These are phyloP conservation scores for Suzukiozyma palmioleophila DNA, from an alignment of 1,139 yeast genomes.

Conservation along the genomic window DNA sequence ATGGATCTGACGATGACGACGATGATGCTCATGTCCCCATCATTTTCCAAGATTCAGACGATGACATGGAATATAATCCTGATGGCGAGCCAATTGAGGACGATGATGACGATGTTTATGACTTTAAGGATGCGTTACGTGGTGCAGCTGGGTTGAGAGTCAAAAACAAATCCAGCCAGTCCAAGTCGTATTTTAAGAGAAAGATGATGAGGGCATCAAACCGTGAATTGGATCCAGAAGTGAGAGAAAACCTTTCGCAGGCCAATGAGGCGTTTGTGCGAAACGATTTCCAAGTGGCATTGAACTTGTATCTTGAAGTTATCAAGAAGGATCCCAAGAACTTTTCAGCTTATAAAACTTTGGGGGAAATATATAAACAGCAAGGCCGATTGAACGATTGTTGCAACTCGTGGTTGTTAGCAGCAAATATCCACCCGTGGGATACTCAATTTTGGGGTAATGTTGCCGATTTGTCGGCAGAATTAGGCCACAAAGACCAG, in stretches of 20 bases:
- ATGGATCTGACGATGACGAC: conserved; percentile 2
- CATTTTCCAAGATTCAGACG: conserved; percentile 1
- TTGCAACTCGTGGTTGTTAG: conserved; percentile 76
- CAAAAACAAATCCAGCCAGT: conserved; percentile 35
- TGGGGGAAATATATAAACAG: conserved; percentile 78
- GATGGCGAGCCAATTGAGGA: conserved; percentile 17
- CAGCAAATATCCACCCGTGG: conserved; percentile 76
- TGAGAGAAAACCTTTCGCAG: conserved; percentile 55
- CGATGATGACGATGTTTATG: conserved; percentile 41
- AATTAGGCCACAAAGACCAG: conserved; percentile 69
- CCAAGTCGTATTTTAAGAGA: conserved; percentile 28
- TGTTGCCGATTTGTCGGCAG: conserved; percentile 72
- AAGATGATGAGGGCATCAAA: conserved; percentile 34
- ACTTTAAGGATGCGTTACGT: conserved; percentile 58
- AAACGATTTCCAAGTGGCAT: conserved; percentile 62
- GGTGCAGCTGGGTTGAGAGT: conserved; percentile 58
- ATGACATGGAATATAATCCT: conserved; percentile 5
- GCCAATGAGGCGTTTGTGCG: conserved; percentile 80
- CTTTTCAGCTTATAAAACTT: conserved; percentile 76
- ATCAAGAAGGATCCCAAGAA: conserved; percentile 73
- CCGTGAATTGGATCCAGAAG: conserved; percentile 65
- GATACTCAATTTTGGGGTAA: conserved; percentile 81
- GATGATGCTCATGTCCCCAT: not conserved
- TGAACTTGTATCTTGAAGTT: conserved; percentile 64
- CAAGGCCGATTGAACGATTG: conserved; percentile 68